Evolutionary conservation across 306 rosid species (phyloP).

Genomic region (Lithocarpus polystachyus): DNA sequence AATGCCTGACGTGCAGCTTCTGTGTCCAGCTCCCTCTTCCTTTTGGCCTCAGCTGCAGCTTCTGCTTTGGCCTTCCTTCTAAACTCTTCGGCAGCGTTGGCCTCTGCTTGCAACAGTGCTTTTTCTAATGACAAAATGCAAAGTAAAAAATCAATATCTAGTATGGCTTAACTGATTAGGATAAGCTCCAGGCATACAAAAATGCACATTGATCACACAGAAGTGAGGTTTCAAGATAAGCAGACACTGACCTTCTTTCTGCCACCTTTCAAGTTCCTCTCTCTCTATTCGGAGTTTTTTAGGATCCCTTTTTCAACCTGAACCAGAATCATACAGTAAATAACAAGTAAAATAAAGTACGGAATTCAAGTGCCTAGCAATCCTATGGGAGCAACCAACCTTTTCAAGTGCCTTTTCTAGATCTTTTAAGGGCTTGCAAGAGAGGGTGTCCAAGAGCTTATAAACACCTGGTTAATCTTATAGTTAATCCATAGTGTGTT

Average conservation of each 20-base stretch:
- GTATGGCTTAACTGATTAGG: background rate
- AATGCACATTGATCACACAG: background rate
- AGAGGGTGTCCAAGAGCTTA: rapidly evolving
- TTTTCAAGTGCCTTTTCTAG: slow-evolving; percentile 91
- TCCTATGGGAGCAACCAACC: slow-evolving; percentile 42
- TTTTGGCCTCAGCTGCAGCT: slow-evolving; percentile 75
- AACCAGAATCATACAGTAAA: slow-evolving; percentile 17
- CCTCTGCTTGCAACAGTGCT: slow-evolving; percentile 86
- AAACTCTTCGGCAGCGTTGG: slow-evolving; percentile 92
- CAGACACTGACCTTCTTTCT: slow-evolving; percentile 61
- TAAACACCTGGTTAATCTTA: rapidly evolving
- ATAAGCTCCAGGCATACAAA: background rate
- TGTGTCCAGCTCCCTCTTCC: slow-evolving; percentile 74
- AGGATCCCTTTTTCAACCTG: slow-evolving; percentile 90
- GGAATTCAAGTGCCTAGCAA: background rate
- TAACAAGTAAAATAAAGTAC: slow-evolving; percentile 4
- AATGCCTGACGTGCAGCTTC: slow-evolving; percentile 88
- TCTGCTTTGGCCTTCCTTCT: slow-evolving; percentile 66
- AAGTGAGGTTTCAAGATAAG: slow-evolving; percentile 2
- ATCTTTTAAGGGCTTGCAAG: slow-evolving; percentile 41
- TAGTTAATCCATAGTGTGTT: too few relatives aligned
- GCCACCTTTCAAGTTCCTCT: slow-evolving; percentile 84
- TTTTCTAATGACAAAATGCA: slow-evolving; percentile 48
- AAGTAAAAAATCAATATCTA: background rate
- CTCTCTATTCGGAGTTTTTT: slow-evolving; percentile 74